Evolutionary conservation across 306 rosid species (phyloP).

Genomic region (Citrullus colocynthis): DNA sequence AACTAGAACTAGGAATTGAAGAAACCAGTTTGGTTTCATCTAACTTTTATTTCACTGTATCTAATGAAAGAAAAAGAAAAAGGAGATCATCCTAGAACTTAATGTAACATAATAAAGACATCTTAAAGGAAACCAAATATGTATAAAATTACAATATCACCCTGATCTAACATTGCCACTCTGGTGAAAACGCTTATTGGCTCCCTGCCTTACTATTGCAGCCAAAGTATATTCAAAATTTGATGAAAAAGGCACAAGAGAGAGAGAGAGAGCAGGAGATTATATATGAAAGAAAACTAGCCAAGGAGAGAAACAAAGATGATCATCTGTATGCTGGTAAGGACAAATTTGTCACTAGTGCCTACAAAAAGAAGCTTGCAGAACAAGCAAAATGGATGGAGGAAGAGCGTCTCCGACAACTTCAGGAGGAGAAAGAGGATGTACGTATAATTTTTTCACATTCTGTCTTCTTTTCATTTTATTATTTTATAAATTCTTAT

Average conservation of each 20-base stretch:
- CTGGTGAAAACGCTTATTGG: background rate
- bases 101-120: background rate
- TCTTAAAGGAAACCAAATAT: background rate
- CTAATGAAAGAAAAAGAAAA: background rate
- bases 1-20: background rate
- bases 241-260: slow-evolving; percentile 49
- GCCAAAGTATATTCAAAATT: slow-evolving; percentile 61
- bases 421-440: slow-evolving; percentile 71
- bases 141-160: background rate
- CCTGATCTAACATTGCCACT: background rate
- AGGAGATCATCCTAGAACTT: background rate
- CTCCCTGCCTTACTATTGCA: slow-evolving; percentile 22
- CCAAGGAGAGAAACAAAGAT: slow-evolving; percentile 76
- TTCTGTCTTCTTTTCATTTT: no score
- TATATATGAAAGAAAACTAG: slow-evolving; percentile 71
- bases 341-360: slow-evolving; percentile 72
- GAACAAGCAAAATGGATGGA: slow-evolving; percentile 68
- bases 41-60: background rate
- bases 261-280: slow-evolving; percentile 56
- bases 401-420: slow-evolving; percentile 58
- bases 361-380: slow-evolving; percentile 76
- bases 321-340: slow-evolving; percentile 72
- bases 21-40: background rate
- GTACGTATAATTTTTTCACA: slow-evolving; percentile 25
- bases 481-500: background rate